Evolutionary conservation across 805 yeast genomes (phyloP).

Genomic region (Kregervanrija delftensis): DNA sequence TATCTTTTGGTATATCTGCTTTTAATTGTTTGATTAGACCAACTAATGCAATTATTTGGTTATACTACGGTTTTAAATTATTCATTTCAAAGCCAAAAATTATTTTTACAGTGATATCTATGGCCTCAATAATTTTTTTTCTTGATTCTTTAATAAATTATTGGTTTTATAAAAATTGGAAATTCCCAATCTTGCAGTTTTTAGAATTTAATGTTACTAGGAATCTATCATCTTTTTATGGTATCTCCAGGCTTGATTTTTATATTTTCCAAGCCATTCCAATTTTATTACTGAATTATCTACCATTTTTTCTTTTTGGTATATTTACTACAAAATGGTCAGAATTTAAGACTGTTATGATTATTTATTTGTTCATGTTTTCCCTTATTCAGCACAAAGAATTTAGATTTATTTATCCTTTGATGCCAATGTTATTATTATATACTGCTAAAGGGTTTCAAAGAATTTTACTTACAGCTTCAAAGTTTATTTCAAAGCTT

Average conservation of each 20-base stretch:
- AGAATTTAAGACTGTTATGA: conserved; percentile 20
- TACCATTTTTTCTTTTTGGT: conserved; percentile 56
- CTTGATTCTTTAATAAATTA: conserved; percentile 46
- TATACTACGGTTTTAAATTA: conserved; percentile 42
- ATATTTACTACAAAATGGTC: conserved; percentile 9
- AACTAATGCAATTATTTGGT: conserved; percentile 77
- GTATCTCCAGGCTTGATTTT: conserved; percentile 78
- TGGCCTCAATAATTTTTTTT: conserved; percentile 20
- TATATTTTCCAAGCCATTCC: conserved; percentile 83
- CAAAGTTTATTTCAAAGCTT: conserved; percentile 6
- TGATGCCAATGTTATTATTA: conserved; percentile 66
- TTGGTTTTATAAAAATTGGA: conserved; percentile 47
- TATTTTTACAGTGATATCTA: conserved; percentile 4
- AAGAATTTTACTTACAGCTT: conserved; percentile 4
- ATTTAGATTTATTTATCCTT: conserved; percentile 79
- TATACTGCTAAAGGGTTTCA: conserved; percentile 38
- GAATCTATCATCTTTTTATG: conserved; percentile 76
- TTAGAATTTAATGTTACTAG: conserved; percentile 70
- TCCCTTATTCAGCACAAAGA: conserved; percentile 81
- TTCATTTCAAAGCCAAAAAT: conserved; percentile 9
- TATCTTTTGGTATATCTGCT: conserved; percentile 42
- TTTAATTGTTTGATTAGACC: conserved; percentile 73
- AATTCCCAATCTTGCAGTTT: conserved; percentile 64
- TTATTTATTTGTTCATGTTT: conserved; percentile 45
- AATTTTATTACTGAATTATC: conserved; percentile 53